These are phyloP conservation scores for Skeletonema marinoi DNA, from an alignment of 108 stramenopile species.

Conservation along the genomic window DNA sequence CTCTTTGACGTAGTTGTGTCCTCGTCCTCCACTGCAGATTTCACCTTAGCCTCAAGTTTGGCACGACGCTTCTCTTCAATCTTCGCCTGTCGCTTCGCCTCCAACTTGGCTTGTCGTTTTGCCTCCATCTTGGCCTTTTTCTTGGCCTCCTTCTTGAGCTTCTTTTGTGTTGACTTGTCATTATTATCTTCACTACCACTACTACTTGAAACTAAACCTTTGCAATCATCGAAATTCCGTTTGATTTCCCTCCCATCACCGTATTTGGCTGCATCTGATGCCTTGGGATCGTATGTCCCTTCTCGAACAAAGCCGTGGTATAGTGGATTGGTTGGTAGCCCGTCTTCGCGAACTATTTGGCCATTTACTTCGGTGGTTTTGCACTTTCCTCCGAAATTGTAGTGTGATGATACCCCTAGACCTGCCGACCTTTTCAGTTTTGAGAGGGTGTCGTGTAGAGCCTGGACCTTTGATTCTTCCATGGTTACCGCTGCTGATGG, in stretches of 20 bases:
- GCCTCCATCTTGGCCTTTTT: constrained; percentile 31
- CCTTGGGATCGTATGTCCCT: constrained; percentile 67
- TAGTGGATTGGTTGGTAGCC: constrained; percentile 82
- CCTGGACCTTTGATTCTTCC: constrained; percentile 86
- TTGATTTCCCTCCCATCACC: constrained; percentile 85
- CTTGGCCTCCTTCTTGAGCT: constrained; percentile 26
- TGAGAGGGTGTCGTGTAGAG: constrained; percentile 76
- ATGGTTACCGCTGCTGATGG: constrained; percentile 34
- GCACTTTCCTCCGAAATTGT: constrained; percentile 54
- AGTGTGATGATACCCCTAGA: constrained; percentile 54
- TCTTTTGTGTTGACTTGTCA: constrained; percentile 20
- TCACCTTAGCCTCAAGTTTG: constrained; percentile 48
- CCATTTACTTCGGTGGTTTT: constrained; percentile 31
- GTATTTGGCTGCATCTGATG: constrained; percentile 34
- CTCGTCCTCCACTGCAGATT: constrained; percentile 1
- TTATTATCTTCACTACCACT: constrained; percentile 9
- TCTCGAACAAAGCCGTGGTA: constrained; percentile 78
- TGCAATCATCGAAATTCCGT: constrained; percentile 75
- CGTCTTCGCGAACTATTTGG: constrained; percentile 55
- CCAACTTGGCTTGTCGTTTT: constrained; percentile 28
- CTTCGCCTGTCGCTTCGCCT: constrained; percentile 52
- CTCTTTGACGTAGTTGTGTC: background rate
- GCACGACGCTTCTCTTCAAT: constrained; percentile 68
- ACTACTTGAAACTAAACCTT: constrained; percentile 3
- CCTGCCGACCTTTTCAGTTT: constrained; percentile 69